phyloP scores from a whole-genome alignment of 192 early-diverging fungal species.

The Backusella luteola region DNA sequence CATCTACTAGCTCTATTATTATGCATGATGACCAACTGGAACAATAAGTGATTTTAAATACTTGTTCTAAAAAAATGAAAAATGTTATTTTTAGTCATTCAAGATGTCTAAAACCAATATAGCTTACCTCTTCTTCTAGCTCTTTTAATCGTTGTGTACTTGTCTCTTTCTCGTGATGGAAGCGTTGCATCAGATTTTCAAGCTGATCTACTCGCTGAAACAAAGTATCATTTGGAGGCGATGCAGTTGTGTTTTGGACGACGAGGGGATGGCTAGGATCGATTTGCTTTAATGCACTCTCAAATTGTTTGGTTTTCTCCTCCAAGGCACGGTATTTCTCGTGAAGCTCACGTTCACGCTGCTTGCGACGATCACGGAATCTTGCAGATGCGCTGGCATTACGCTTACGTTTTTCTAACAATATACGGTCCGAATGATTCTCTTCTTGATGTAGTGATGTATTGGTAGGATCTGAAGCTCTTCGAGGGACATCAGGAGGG shows the following conservation, averaged over 20 bases:
- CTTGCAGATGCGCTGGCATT: constrained; percentile 65
- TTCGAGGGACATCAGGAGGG: not conserved
- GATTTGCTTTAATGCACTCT: constrained; percentile 22
- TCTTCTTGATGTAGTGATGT: not conserved
- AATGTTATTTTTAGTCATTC: not conserved
- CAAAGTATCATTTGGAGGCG: not conserved
- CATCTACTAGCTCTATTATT: not conserved
- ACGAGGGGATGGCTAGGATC: constrained; percentile 12
- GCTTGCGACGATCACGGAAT: constrained; percentile 65
- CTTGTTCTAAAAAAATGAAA: constrained; percentile 1
- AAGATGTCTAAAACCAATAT: not conserved
- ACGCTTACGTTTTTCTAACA: constrained; percentile 59
- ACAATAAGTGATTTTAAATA: not conserved
- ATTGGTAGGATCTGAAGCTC: not conserved
- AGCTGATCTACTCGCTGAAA: constrained; percentile 29
- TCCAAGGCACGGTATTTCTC: constrained; percentile 54
- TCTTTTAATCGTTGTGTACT: constrained; percentile 20
- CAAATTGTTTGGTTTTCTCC: constrained; percentile 30
- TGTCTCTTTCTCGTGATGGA: constrained; percentile 27
- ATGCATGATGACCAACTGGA: not conserved
- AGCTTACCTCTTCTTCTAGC: constrained; percentile 32
- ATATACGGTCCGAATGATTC: constrained; percentile 41
- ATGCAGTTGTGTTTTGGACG: too few relatives aligned
- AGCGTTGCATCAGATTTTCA: constrained; percentile 23
- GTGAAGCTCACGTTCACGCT: constrained; percentile 57